Evolutionary conservation across 2,329 filamentous ascomycete species (phyloP), one percentile per base, ranked within the genome.

Genomic region (Fusarium illudens): DNA sequence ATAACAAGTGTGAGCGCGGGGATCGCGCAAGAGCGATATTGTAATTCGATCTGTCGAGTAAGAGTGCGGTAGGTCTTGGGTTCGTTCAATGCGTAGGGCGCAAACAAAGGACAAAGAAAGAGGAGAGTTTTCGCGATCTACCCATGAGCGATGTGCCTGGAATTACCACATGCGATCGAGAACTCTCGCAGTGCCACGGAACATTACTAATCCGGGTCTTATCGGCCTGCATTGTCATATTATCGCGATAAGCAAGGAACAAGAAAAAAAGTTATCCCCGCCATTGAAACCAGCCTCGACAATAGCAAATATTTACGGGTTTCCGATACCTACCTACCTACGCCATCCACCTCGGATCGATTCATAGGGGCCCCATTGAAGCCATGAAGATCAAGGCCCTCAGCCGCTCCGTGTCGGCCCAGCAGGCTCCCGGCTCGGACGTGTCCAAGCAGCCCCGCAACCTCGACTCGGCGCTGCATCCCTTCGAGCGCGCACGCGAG

Each of bases 401-500:
- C 73, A 88, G 84, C 68, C 87, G 90, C 71, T 87, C 90, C 27
- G 82, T 87, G 39, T 83, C 86, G 73, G 86, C 88, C 60, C 85
- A 89, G 71, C 89, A 92, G 78, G 85, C 90, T 27, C 85, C 89
- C 17, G 90, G 90, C 63, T 88, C 89, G 58, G 86, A 87, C 77
- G 86, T 89, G 56, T 80, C 87, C 54, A 90, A 89, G 75, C 82
- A 87, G 72, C 88, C 89, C 62, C 87, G 89, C 70, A 92, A 92
- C 75, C 85, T 96, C 74, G 92, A 97, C 81, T 92, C 94, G 27
- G 90, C 92, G 39, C 86, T 95, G 62, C 94, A 97, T 80, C 94
- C 93, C 3, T 97, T 97, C 80, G 94, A 97, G 80, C 87, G 93
- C 75, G 94, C 94, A 48, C 85, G 94, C 79, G 94, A 97, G 82